Conservation (phyloP, 257 asterid genomes). For the Fraxinus pennsylvanica region DNA sequence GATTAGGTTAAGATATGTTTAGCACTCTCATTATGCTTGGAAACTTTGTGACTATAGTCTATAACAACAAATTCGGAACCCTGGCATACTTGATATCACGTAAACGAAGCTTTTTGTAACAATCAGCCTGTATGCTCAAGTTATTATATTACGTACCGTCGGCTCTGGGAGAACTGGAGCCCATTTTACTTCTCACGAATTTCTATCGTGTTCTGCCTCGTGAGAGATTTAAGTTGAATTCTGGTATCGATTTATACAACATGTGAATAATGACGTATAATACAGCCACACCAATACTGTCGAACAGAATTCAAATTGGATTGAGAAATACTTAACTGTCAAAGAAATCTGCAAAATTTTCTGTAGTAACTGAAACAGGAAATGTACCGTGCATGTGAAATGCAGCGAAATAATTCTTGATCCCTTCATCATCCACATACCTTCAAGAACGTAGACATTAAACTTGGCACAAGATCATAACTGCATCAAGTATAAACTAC, state of each 20-base stretch:
- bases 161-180: no score
- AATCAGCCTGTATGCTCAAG: no score
- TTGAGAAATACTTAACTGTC: constrained; percentile 39
- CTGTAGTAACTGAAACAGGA: constrained; percentile 64
- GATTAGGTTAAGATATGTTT: neutral
- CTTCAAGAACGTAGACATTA: constrained; percentile 34
- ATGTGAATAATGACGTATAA: neutral
- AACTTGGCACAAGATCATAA: constrained; percentile 3
- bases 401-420: constrained; percentile 83
- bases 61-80: neutral
- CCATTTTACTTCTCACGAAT: no score
- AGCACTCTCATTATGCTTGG: no score
- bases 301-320: neutral
- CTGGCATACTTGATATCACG: no score
- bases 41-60: no score
- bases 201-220: no score
- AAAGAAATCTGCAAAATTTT: constrained; percentile 76
- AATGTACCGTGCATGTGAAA: constrained; percentile 63
- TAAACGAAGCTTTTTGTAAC: neutral
- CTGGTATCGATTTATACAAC: no score
- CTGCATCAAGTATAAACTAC: neutral
- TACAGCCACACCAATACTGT: neutral
- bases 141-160: no score
- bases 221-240: no score
- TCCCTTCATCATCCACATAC: constrained; percentile 78